Evolutionary conservation across 2,329 filamentous ascomycete genomes (phyloP).

Genomic region (Coleophoma cylindrospora): DNA sequence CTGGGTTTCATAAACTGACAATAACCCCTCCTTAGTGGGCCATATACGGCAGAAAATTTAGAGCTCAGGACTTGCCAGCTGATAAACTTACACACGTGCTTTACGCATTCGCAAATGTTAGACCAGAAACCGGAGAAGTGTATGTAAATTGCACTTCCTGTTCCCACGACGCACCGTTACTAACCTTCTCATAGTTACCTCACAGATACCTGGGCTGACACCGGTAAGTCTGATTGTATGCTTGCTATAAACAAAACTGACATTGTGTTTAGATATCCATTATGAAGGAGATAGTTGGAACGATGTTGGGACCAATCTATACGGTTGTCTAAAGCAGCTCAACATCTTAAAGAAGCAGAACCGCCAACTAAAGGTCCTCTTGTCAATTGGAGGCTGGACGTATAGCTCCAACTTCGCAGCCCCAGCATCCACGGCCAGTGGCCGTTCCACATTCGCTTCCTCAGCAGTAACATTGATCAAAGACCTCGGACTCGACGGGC

Average conservation of each 20-base stretch:
- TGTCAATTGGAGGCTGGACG: constrained; percentile 91
- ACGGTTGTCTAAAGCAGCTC: constrained; percentile 85
- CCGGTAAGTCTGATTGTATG: constrained; percentile 48
- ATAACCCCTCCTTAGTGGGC: constrained; percentile 41
- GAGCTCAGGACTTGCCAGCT: constrained; percentile 77
- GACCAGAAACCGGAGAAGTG: constrained; percentile 75
- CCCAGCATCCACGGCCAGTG: constrained; percentile 65
- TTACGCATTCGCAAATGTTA: constrained; percentile 87
- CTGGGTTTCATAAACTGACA: too few species aligned
- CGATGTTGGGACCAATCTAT: constrained; percentile 72
- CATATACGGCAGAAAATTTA: constrained; percentile 80
- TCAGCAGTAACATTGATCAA: constrained; percentile 71
- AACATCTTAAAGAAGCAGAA: constrained; percentile 78
- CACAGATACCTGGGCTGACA: constrained; percentile 60
- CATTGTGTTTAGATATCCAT: constrained; percentile 31
- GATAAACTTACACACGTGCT: constrained; percentile 84
- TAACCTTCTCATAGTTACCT: constrained; percentile 31
- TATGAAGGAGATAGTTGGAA: constrained; percentile 67
- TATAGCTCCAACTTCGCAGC: constrained; percentile 79
- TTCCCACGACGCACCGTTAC: not conserved
- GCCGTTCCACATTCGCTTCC: constrained; percentile 67
- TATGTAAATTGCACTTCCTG: constrained; percentile 27
- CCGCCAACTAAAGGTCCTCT: constrained; percentile 76
- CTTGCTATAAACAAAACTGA: not conserved
- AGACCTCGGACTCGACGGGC: constrained; percentile 72